These are phyloP conservation scores for Emmonsiellopsis sp. DNA, from an alignment of 2,329 filamentous ascomycete species.

Conservation along the genomic window DNA sequence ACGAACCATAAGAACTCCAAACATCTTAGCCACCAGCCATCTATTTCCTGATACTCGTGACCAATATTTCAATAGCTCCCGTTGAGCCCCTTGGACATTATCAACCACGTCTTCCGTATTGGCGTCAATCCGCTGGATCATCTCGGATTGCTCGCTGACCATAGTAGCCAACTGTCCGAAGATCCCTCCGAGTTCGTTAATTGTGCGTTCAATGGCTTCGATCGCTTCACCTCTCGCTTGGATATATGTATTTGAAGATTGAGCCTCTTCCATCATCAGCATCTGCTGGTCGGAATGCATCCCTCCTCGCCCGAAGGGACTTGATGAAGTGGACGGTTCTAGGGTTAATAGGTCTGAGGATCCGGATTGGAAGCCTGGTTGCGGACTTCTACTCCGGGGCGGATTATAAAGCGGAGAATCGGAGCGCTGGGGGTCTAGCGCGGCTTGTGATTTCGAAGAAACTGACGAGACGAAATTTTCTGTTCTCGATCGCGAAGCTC, in stretches of 20 bases:
- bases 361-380: constrained; percentile 40
- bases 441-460: constrained; percentile 60
- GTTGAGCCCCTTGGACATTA: constrained; percentile 93
- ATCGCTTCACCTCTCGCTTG: constrained; percentile 91
- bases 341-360: constrained; percentile 66
- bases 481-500: constrained; percentile 80
- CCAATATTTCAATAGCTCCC: constrained; percentile 96
- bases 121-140: constrained; percentile 94
- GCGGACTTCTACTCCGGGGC: constrained; percentile 57
- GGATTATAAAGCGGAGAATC: constrained; percentile 82
- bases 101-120: constrained; percentile 98
- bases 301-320: constrained; percentile 37
- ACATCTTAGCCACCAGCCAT: constrained; percentile 81
- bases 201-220: constrained; percentile 92
- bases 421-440: constrained; percentile 57
- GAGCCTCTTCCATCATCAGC: constrained; percentile 86
- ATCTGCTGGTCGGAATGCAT: constrained; percentile 73
- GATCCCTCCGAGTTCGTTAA: constrained; percentile 80
- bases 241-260: constrained; percentile 78
- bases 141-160: constrained; percentile 95
- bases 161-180: constrained; percentile 92
- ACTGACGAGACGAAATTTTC: constrained; percentile 95
- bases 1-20: constrained; percentile 68
- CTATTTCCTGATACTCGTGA: constrained; percentile 84
- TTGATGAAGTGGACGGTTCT: constrained; percentile 51